Evolutionary conservation across 2,329 filamentous ascomycete genomes (phyloP).

Genomic region (Colletotrichum zoysiae): DNA sequence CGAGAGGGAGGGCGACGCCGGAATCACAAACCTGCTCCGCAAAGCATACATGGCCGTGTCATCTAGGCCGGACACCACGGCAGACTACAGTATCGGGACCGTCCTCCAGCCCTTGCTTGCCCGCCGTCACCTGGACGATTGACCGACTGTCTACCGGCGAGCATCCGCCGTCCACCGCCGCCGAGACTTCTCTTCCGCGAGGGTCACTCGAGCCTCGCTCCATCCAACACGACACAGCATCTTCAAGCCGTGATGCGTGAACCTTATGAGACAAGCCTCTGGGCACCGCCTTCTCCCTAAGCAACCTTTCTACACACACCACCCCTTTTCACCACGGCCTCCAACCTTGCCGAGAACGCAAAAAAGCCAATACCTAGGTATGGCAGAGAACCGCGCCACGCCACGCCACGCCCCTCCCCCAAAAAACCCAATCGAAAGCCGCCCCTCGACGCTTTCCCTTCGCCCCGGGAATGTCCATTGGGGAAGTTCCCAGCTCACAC

Average conservation of each 20-base stretch:
- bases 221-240: neutral
- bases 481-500: neutral
- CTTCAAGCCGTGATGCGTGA: neutral
- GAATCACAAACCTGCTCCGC: neutral
- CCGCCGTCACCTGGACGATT: neutral
- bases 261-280: neutral
- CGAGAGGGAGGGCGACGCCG: neutral
- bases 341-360: neutral
- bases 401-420: neutral
- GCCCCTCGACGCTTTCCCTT: neutral
- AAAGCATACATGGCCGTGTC: neutral
- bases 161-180: neutral
- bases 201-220: neutral
- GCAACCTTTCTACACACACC: neutral
- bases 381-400: neutral
- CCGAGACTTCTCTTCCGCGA: neutral
- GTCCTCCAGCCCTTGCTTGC: neutral
- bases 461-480: too few relatives aligned
- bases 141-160: neutral
- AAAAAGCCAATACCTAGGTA: neutral
- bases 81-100: neutral
- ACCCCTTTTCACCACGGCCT: neutral
- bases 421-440: neutral
- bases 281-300: neutral
- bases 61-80: neutral